Percentiles rank a stretch among this genome's conserved stretches.
phyloP scores from a whole-genome alignment of 352 stramenopile species.

The Saprolegnia diclina region DNA sequence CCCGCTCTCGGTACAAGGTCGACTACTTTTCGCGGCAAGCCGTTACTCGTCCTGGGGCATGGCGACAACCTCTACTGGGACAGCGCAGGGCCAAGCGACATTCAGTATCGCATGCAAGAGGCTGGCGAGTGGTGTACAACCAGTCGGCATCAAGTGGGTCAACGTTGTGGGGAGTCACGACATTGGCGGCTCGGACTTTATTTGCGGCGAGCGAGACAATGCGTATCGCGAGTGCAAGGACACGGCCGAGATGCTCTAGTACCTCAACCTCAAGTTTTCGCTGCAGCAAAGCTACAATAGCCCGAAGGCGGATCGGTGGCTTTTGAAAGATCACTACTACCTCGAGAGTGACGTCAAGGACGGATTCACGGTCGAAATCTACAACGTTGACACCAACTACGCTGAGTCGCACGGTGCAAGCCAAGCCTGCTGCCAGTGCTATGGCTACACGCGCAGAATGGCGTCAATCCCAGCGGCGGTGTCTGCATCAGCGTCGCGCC shows the following conservation, averaged over 20 bases:
- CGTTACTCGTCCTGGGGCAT: constrained; percentile 57
- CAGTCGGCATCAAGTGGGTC: constrained; percentile 77
- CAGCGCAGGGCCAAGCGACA: constrained; percentile 62
- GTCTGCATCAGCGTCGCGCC: constrained; percentile 53
- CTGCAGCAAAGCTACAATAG: constrained; percentile 77
- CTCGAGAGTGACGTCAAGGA: constrained; percentile 67
- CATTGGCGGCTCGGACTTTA: constrained; percentile 71
- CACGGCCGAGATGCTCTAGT: constrained; percentile 65
- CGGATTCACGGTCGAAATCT: constrained; percentile 79
- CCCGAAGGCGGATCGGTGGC: constrained; percentile 64
- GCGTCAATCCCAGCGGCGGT: constrained; percentile 50
- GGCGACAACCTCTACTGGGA: constrained; percentile 88
- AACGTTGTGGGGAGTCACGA: constrained; percentile 86
- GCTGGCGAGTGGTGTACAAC: constrained; percentile 83
- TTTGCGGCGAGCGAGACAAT: constrained; percentile 82
- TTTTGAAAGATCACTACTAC: constrained; percentile 83
- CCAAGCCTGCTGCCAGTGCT: constrained; percentile 85
- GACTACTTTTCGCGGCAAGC: constrained; percentile 75
- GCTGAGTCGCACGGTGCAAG: constrained; percentile 75
- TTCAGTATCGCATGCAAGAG: constrained; percentile 70
- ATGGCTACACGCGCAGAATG: constrained; percentile 78
- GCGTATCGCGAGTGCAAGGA: constrained; percentile 75
- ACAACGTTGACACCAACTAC: constrained; percentile 83
- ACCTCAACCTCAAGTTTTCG: constrained; percentile 79
- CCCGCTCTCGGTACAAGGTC: constrained; percentile 61